phyloP scores from a whole-genome alignment of 768 basidiomycete species.

The Lentinula raphanica region DNA sequence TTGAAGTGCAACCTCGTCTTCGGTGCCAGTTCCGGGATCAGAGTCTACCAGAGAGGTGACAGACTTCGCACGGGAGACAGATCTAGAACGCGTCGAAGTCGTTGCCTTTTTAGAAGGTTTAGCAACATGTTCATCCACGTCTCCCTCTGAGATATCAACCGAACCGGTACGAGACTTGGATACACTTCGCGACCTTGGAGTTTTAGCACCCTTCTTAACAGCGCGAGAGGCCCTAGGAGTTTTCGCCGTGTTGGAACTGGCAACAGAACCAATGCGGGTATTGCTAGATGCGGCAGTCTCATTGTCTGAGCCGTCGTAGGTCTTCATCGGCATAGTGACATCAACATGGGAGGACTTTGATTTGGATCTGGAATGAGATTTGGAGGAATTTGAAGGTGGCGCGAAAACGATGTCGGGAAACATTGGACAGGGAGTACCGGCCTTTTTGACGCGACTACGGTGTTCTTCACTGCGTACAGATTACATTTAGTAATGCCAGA shows the following conservation, averaged over 20 bases:
- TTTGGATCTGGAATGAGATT: constrained; percentile 14
- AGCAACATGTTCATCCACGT: constrained; percentile 10
- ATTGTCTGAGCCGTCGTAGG: constrained; percentile 32
- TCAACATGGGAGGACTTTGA: constrained; percentile 27
- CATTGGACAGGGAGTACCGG: constrained; percentile 36
- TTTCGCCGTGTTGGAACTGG: constrained; percentile 16
- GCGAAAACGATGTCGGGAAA: constrained; percentile 23
- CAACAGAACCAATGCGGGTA: constrained; percentile 8
- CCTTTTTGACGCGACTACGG: constrained; percentile 54
- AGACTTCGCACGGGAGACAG: constrained; percentile 6
- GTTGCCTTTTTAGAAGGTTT: constrained; percentile 12
- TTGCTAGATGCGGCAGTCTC: constrained; percentile 14
- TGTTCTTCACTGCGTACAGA: constrained; percentile 60
- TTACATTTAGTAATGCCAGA: constrained; percentile 1
- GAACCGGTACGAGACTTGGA: not conserved
- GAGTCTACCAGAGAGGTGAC: constrained; percentile 7
- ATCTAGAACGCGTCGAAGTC: constrained; percentile 3
- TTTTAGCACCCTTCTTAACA: constrained; percentile 23
- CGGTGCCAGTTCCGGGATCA: constrained; percentile 8
- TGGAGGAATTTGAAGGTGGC: constrained; percentile 20
- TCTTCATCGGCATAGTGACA: constrained; percentile 33
- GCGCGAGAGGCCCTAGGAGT: constrained; percentile 13
- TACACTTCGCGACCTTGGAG: constrained; percentile 7
- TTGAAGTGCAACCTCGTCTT: not conserved
- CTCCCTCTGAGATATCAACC: not conserved